Percentiles rank a stretch among this genome's conserved stretches.
Conservation (phyloP, 2,329 filamentous ascomycete genomes). For the Aspergillus pseudoviridinutans region DNA sequence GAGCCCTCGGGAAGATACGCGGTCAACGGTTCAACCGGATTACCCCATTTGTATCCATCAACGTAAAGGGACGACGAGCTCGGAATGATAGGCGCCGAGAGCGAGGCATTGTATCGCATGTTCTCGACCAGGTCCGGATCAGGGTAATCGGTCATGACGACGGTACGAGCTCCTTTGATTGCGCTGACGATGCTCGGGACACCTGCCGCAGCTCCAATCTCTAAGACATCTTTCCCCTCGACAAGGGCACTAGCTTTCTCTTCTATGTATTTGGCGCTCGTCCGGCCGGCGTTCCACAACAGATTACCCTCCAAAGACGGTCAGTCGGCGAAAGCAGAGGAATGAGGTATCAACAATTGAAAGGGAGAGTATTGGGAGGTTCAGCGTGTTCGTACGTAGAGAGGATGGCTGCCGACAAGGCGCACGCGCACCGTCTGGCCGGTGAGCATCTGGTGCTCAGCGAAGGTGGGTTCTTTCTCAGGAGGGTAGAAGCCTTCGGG, state of each 20-base stretch:
- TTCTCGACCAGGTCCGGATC: conserved; percentile 79
- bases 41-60: conserved; percentile 82
- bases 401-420: conserved; percentile 79
- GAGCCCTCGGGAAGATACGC: conserved; percentile 48
- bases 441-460: conserved; percentile 65
- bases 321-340: conserved; percentile 14
- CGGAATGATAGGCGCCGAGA: conserved; percentile 46
- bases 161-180: conserved; percentile 63
- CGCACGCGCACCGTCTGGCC: conserved; percentile 65
- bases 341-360: not conserved
- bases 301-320: conserved; percentile 61
- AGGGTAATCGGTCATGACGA: conserved; percentile 82
- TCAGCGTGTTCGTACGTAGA: conserved; percentile 59
- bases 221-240: conserved; percentile 67
- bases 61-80: conserved; percentile 49
- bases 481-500: conserved; percentile 76
- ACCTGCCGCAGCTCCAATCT: conserved; percentile 84
- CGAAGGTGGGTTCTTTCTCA: conserved; percentile 69
- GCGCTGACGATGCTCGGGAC: conserved; percentile 77
- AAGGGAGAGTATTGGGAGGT: not conserved
- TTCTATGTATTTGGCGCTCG: conserved; percentile 75
- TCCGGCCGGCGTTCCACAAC: conserved; percentile 84
- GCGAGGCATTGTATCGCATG: conserved; percentile 69
- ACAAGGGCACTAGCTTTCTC: conserved; percentile 58
- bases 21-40: conserved; percentile 56